Conservation (phyloP, 192 early-diverging fungal genomes). For the Dimargaris cristalligena region DNA sequence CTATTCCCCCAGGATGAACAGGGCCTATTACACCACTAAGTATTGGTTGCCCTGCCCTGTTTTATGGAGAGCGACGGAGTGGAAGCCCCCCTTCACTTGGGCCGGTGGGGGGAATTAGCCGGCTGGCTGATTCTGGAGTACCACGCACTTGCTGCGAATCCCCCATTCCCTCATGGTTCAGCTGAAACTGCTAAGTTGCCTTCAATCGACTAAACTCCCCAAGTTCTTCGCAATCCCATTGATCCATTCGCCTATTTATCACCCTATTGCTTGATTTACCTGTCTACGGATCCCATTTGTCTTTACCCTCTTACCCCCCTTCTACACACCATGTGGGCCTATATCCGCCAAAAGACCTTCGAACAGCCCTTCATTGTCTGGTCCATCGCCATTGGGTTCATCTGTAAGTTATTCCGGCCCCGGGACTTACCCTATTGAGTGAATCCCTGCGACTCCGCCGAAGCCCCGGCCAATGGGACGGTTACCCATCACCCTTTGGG, state of each 20-base stretch:
- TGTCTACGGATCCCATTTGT: background rate
- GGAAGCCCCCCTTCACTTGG: background rate
- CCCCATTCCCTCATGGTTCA: background rate
- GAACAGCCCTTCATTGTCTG: slow-evolving; percentile 7
- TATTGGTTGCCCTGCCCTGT: background rate
- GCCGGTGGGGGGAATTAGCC: background rate
- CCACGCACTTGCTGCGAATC: background rate
- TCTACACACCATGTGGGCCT: background rate
- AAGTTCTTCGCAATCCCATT: background rate
- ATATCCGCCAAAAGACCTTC: slow-evolving; percentile 6
- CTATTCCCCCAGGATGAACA: too few species aligned
- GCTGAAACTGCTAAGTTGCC: background rate
- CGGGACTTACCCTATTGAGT: too few species aligned
- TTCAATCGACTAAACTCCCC: background rate
- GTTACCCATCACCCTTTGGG: too few species aligned
- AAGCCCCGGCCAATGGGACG: too few species aligned
- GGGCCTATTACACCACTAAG: too few species aligned
- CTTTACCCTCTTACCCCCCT: background rate
- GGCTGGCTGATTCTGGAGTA: background rate
- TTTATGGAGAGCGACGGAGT: background rate
- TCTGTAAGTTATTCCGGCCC: background rate
- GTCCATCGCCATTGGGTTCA: background rate
- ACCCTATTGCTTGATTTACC: background rate
- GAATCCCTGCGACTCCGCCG: too few species aligned
- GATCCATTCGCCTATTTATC: background rate